phyloP scores from a whole-genome alignment of 148 eudicot species.

The Rhododendron henanense region DNA sequence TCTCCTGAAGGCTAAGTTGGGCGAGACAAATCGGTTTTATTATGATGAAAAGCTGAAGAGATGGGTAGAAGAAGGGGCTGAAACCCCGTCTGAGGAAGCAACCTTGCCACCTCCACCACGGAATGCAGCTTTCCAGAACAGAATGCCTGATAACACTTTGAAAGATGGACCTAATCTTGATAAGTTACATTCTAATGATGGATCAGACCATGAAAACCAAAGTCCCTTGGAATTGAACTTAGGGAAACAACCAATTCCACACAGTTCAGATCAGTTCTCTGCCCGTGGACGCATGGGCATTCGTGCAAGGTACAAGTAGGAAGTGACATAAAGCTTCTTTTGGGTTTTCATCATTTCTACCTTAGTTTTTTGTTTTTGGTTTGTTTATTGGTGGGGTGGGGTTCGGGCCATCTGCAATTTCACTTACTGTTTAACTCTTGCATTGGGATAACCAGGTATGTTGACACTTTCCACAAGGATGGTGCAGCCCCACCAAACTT shows the following conservation, averaged over 20 bases:
- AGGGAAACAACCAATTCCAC: constrained; percentile 72
- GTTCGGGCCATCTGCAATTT: not conserved
- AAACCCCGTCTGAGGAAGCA: constrained; percentile 60
- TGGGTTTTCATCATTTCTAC: not conserved
- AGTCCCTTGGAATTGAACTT: constrained; percentile 34
- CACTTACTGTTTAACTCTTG: not conserved
- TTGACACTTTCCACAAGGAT: constrained; percentile 72
- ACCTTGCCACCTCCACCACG: constrained; percentile 77
- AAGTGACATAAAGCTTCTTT: not conserved
- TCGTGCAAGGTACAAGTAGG: constrained; percentile 56
- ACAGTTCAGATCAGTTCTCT: constrained; percentile 60
- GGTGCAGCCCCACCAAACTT: constrained; percentile 45
- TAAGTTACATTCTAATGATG: constrained; percentile 32
- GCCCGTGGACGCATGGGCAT: constrained; percentile 73
- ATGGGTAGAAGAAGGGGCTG: constrained; percentile 73
- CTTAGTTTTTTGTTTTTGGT: not conserved
- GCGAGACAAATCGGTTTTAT: constrained; percentile 62
- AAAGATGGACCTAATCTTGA: constrained; percentile 38
- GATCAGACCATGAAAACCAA: constrained; percentile 39
- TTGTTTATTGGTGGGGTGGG: not conserved
- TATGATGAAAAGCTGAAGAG: constrained; percentile 74
- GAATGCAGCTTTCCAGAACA: constrained; percentile 47
- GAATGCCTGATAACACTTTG: constrained; percentile 38
- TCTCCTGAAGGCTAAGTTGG: constrained; percentile 65
- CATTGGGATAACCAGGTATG: constrained; percentile 40